Evolutionary conservation across 495 filamentous ascomycete genomes (phyloP).

Genomic region (Daldinia caldariorum): DNA sequence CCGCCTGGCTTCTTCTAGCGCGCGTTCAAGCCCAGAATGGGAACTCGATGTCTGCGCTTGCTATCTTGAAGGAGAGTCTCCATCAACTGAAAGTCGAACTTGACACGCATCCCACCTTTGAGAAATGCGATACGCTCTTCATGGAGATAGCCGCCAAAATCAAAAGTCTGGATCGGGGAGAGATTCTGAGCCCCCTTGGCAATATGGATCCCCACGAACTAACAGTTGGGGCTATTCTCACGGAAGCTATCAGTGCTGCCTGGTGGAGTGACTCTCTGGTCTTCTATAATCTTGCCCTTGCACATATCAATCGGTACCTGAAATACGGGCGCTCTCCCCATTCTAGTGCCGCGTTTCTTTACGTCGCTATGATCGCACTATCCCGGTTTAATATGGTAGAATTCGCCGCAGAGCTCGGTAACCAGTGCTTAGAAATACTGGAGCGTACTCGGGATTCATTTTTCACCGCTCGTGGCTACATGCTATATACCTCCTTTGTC

Average conservation of each 20-base stretch:
- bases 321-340: constrained; percentile 73
- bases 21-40: constrained; percentile 78
- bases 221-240: constrained; percentile 76
- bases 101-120: constrained; percentile 70
- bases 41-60: constrained; percentile 73
- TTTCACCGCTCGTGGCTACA: constrained; percentile 74
- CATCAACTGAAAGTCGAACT: constrained; percentile 72
- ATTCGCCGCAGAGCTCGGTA: constrained; percentile 72
- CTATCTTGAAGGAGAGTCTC: constrained; percentile 72
- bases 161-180: constrained; percentile 65
- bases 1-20: constrained; percentile 79
- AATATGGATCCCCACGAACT: constrained; percentile 65
- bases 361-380: constrained; percentile 77
- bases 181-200: constrained; percentile 62
- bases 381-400: constrained; percentile 76
- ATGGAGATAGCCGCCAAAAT: constrained; percentile 67
- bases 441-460: constrained; percentile 73
- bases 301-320: constrained; percentile 76
- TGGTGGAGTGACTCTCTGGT: constrained; percentile 81
- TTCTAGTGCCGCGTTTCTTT: constrained; percentile 77
- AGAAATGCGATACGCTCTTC: constrained; percentile 79
- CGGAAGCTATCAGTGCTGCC: constrained; percentile 79
- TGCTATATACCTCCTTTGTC: constrained; percentile 77
- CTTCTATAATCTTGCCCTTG: constrained; percentile 79
- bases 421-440: constrained; percentile 71